These are phyloP conservation scores for Candida pseudofarinosa DNA, from an alignment of 805 yeast species.

Conservation along the genomic window DNA sequence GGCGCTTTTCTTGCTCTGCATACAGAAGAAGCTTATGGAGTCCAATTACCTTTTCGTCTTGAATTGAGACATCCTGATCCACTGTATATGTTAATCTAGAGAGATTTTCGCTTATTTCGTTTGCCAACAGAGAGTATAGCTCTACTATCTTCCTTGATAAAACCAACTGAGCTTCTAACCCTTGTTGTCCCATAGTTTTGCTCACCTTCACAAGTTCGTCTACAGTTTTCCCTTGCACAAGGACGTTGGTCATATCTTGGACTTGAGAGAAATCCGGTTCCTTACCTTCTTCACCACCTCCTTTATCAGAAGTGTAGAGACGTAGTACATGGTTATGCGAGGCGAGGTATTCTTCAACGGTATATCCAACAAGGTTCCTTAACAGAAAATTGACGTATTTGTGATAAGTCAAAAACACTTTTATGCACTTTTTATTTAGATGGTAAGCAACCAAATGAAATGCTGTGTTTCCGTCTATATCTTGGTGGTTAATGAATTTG, in stretches of 20 bases:
- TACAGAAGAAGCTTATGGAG: slow-evolving; percentile 22
- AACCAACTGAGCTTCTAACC: slow-evolving; percentile 34
- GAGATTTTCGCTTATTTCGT: slow-evolving; percentile 34
- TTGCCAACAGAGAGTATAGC: slow-evolving; percentile 29
- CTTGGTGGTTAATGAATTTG: slow-evolving; percentile 77
- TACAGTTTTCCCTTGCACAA: background rate
- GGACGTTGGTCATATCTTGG: background rate
- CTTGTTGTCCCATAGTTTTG: background rate
- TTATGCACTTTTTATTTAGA: slow-evolving; percentile 72
- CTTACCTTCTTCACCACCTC: slow-evolving; percentile 8
- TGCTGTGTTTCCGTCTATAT: slow-evolving; percentile 92
- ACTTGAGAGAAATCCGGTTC: background rate
- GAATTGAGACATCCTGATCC: slow-evolving; percentile 34
- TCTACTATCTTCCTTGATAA: slow-evolving; percentile 32
- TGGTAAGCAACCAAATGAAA: slow-evolving; percentile 81
- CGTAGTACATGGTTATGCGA: slow-evolving; percentile 26
- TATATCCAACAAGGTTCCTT: slow-evolving; percentile 41
- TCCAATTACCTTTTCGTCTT: slow-evolving; percentile 29
- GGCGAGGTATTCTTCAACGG: slow-evolving; percentile 41
- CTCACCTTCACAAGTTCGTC: slow-evolving; percentile 2
- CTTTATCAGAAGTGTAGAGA: slow-evolving; percentile 14
- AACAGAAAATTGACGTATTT: slow-evolving; percentile 53
- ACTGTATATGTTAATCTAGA: slow-evolving; percentile 35
- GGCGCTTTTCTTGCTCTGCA: slow-evolving; percentile 21
- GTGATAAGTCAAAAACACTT: slow-evolving; percentile 79